phyloP scores from a whole-genome alignment of 2,329 filamentous ascomycete species.

The Diaporthe velutina region DNA sequence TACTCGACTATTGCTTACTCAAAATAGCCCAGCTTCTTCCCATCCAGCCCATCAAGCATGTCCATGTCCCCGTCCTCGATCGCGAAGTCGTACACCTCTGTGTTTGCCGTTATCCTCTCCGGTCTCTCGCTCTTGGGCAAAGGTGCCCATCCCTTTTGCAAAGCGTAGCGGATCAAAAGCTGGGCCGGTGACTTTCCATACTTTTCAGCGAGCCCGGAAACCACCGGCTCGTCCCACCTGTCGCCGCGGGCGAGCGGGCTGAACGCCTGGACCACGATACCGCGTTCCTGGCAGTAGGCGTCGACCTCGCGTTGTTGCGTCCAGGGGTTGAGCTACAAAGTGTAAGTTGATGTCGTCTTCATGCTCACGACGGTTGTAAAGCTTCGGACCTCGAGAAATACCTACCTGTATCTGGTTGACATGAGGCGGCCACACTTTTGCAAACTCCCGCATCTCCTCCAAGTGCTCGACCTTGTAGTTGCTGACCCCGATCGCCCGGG shows the following conservation, averaged over 20 bases:
- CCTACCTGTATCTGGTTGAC: conserved; percentile 32
- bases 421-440: conserved; percentile 28
- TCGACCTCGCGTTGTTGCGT: conserved; percentile 70
- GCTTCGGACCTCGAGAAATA: too few species aligned
- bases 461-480: conserved; percentile 31
- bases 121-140: conserved; percentile 75
- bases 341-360: background rate
- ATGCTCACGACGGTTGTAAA: too few species aligned
- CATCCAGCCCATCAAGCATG: conserved; percentile 15
- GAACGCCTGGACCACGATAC: conserved; percentile 67
- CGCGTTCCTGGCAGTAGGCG: conserved; percentile 64
- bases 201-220: conserved; percentile 69
- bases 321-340: conserved; percentile 70
- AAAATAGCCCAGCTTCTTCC: conserved; percentile 6
- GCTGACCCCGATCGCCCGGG: conserved; percentile 18
- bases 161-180: conserved; percentile 75
- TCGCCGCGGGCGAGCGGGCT: conserved; percentile 70
- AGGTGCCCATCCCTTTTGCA: conserved; percentile 79
- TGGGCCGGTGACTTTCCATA: conserved; percentile 73
- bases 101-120: conserved; percentile 71
- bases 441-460: conserved; percentile 28
- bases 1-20: background rate
- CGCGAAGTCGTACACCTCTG: conserved; percentile 71
- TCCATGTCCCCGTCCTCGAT: conserved; percentile 69
- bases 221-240: conserved; percentile 70